Evolutionary conservation across 306 rosid genomes (phyloP).

Genomic region (Neltuma alba): DNA sequence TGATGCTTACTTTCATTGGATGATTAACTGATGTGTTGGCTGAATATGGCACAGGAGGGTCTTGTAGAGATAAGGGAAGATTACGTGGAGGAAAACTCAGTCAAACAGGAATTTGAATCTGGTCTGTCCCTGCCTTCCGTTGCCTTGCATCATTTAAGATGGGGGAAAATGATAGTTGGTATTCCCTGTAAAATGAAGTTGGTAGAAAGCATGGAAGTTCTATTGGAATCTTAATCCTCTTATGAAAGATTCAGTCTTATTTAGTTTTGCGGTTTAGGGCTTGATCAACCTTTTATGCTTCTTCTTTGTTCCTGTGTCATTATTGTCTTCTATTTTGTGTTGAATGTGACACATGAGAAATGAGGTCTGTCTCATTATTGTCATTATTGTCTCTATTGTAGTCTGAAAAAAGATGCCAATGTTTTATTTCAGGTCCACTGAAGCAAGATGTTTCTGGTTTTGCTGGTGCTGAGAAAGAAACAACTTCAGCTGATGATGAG

Average conservation of each 20-base stretch:
- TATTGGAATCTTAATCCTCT: slow-evolving; percentile 1
- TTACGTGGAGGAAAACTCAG: slow-evolving; percentile 58
- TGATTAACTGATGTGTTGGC: slow-evolving; percentile 5
- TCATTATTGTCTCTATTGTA: too few relatives aligned
- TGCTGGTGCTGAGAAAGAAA: slow-evolving; percentile 34
- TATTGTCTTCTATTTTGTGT: background rate
- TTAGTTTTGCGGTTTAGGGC: background rate
- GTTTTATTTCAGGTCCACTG: slow-evolving; percentile 43
- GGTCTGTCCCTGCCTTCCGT: slow-evolving; percentile 48
- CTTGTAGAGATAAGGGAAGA: slow-evolving; percentile 84
- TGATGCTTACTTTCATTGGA: slow-evolving; percentile 21
- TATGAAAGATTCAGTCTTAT: background rate
- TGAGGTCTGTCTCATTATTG: slow-evolving; percentile 1
- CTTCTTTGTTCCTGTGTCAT: background rate
- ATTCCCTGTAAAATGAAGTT: slow-evolving; percentile 21
- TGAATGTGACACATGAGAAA: background rate
- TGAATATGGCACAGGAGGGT: slow-evolving; percentile 58
- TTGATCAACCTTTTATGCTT: background rate
- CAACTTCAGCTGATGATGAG: slow-evolving; percentile 44
- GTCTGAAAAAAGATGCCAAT: slow-evolving; percentile 11
- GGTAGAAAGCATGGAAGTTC: background rate
- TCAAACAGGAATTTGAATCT: slow-evolving; percentile 45
- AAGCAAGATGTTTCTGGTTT: slow-evolving; percentile 41
- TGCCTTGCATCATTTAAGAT: slow-evolving; percentile 7
- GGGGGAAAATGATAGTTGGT: background rate